phyloP scores from a whole-genome alignment of 164 flowering plant genomes.

The Annona squamosa region DNA sequence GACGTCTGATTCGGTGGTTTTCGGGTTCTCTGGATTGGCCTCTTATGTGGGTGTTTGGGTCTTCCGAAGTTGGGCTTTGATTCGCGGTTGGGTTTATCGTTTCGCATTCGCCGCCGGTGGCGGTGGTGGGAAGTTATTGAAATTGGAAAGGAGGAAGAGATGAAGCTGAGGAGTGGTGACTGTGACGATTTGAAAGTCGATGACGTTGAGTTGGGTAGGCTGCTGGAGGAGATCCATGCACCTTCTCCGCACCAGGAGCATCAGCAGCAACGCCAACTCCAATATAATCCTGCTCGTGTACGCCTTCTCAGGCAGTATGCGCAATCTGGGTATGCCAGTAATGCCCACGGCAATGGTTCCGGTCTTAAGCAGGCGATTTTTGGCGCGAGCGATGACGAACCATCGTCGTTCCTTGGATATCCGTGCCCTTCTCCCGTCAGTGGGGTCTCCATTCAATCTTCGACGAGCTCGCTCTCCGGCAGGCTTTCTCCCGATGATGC shows the following conservation, averaged over 20 bases:
- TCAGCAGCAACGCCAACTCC: constrained; percentile 7
- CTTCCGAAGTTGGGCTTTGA: constrained; percentile 8
- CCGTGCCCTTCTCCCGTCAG: constrained; percentile 30
- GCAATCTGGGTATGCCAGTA: background rate
- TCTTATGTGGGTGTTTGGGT: constrained; percentile 19
- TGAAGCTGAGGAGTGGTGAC: constrained; percentile 21
- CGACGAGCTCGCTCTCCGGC: constrained; percentile 32
- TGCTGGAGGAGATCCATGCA: constrained; percentile 37
- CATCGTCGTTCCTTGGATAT: constrained; percentile 10
- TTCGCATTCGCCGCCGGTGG: background rate
- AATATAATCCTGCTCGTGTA: constrained; percentile 2
- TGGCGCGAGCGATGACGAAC: constrained; percentile 28
- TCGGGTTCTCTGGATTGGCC: constrained; percentile 9
- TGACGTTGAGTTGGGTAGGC: constrained; percentile 27
- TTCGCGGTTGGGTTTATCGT: background rate
- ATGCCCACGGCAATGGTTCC: constrained; percentile 14
- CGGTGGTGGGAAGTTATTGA: background rate
- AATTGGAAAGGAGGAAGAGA: constrained; percentile 5
- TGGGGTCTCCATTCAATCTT: constrained; percentile 24
- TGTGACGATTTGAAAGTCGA: constrained; percentile 24
- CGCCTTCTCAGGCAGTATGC: background rate
- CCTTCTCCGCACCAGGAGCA: constrained; percentile 20
- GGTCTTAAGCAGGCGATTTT: constrained; percentile 7
- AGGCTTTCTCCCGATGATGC: constrained; percentile 28
- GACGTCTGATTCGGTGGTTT: constrained; percentile 15